phyloP scores from a whole-genome alignment of 164 flowering plant genomes.

The Nymphaea colorata region DNA sequence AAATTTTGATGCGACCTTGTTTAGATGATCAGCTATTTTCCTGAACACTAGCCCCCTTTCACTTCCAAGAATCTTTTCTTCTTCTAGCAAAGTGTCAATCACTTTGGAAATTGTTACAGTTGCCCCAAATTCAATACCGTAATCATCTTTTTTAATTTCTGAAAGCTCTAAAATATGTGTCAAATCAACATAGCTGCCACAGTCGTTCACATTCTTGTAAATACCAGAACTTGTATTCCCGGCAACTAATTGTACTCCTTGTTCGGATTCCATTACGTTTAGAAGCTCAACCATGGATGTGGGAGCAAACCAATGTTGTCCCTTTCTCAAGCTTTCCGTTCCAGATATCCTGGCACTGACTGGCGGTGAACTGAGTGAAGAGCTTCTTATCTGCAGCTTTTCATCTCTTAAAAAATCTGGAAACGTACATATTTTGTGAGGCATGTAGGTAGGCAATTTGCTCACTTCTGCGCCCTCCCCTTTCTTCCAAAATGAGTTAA shows the following conservation, averaged over 20 bases:
- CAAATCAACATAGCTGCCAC: constrained; percentile 54
- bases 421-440: constrained; percentile 23
- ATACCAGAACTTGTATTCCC: constrained; percentile 77
- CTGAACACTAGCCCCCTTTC: constrained; percentile 24
- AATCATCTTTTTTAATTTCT: constrained; percentile 26
- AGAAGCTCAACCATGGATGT: constrained; percentile 38
- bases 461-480: constrained; percentile 25
- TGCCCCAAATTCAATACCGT: constrained; percentile 73
- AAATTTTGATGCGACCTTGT: constrained; percentile 61
- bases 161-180: constrained; percentile 64
- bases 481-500: constrained; percentile 60
- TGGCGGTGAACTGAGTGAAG: neutral
- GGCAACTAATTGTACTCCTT: constrained; percentile 39
- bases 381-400: neutral
- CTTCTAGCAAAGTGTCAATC: constrained; percentile 42
- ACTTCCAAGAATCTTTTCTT: constrained; percentile 5
- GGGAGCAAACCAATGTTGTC: constrained; percentile 45
- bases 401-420: constrained; percentile 45
- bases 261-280: constrained; percentile 15
- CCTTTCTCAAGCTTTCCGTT: neutral
- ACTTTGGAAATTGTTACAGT: constrained; percentile 64
- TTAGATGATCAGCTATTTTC: constrained; percentile 71
- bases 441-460: constrained; percentile 33
- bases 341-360: neutral
- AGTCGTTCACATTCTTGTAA: constrained; percentile 48